These are phyloP conservation scores for Diaporthe sp. DNA, from an alignment of 2,329 filamentous ascomycete species.

Conservation along the genomic window DNA sequence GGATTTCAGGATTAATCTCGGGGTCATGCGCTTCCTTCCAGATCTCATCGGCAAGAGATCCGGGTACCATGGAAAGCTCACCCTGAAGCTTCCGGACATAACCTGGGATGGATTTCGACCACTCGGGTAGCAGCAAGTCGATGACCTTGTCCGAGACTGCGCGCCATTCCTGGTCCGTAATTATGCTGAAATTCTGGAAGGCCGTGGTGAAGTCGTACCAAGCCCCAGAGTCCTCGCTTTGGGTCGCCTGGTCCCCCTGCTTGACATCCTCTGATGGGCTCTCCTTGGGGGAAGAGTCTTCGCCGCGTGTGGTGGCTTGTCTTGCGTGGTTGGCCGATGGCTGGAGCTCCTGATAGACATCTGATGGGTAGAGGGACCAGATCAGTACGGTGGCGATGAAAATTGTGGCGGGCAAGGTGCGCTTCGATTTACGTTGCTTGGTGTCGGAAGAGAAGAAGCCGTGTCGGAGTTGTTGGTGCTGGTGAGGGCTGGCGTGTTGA, in stretches of 20 bases:
- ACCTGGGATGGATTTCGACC: conserved; percentile 82
- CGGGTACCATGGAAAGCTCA: conserved; percentile 89
- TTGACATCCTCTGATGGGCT: conserved; percentile 42
- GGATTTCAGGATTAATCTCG: conserved; percentile 87
- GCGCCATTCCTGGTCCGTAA: conserved; percentile 69
- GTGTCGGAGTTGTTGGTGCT: conserved; percentile 40
- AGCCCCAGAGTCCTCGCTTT: conserved; percentile 51
- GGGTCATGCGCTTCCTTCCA: conserved; percentile 93
- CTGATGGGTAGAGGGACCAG: conserved; percentile 56
- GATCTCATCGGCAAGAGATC: conserved; percentile 91
- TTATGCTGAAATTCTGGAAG: conserved; percentile 67
- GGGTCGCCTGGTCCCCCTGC: conserved; percentile 40
- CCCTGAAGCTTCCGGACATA: conserved; percentile 87
- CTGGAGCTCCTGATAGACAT: conserved; percentile 48
- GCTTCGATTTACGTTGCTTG: conserved; percentile 31
- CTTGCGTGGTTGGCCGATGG: conserved; percentile 32
- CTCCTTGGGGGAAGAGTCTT: conserved; percentile 28
- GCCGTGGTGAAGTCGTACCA: conserved; percentile 63
- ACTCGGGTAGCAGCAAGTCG: conserved; percentile 83
- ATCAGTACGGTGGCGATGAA: conserved; percentile 54
- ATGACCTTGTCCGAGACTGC: conserved; percentile 72
- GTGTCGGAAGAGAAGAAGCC: conserved; percentile 44
- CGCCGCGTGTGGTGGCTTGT: conserved; percentile 5
- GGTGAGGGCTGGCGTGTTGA: neutral
- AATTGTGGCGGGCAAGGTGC: conserved; percentile 49